These are phyloP conservation scores for Aspergillus homomorphus DNA, from an alignment of 495 filamentous ascomycete species.

Conservation along the genomic window DNA sequence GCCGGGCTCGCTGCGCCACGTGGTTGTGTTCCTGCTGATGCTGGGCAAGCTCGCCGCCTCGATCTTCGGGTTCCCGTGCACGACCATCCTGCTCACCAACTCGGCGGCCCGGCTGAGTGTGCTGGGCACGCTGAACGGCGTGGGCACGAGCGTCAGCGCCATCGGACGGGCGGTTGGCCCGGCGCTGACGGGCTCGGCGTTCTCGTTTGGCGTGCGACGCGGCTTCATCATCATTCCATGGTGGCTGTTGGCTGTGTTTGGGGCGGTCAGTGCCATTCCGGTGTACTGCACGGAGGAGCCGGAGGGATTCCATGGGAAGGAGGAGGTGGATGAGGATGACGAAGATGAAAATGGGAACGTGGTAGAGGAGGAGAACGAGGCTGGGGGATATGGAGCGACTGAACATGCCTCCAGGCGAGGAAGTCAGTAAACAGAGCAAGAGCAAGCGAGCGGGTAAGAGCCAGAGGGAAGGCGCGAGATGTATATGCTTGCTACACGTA, in stretches of 20 bases:
- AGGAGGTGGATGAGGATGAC: conserved; percentile 24
- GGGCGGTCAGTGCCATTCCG: conserved; percentile 60
- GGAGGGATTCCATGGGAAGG: conserved; percentile 60
- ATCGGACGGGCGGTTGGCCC: conserved; percentile 77
- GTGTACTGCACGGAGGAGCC: conserved; percentile 71
- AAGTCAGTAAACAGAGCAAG: not conserved
- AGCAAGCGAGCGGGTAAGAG: too few relatives aligned
- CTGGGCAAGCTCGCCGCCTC: conserved; percentile 64
- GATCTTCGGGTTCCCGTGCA: conserved; percentile 84
- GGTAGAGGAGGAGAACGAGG: conserved; percentile 8
- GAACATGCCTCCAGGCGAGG: conserved; percentile 2
- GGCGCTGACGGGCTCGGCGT: conserved; percentile 59
- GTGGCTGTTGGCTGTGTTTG: conserved; percentile 65
- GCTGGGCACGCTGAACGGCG: conserved; percentile 85
- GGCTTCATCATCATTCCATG: conserved; percentile 75
- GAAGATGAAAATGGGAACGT: conserved; percentile 23
- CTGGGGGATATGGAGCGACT: conserved; percentile 8
- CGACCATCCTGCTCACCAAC: conserved; percentile 88
- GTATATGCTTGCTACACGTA: not conserved
- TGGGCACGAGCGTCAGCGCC: conserved; percentile 75
- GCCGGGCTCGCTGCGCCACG: conserved; percentile 35
- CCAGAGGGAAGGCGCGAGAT: not conserved
- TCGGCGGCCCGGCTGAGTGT: conserved; percentile 69
- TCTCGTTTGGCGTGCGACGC: conserved; percentile 65
- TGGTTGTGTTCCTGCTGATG: conserved; percentile 45